phyloP scores from a whole-genome alignment of 345 rosid species.

The Aurinia saxatilis region DNA sequence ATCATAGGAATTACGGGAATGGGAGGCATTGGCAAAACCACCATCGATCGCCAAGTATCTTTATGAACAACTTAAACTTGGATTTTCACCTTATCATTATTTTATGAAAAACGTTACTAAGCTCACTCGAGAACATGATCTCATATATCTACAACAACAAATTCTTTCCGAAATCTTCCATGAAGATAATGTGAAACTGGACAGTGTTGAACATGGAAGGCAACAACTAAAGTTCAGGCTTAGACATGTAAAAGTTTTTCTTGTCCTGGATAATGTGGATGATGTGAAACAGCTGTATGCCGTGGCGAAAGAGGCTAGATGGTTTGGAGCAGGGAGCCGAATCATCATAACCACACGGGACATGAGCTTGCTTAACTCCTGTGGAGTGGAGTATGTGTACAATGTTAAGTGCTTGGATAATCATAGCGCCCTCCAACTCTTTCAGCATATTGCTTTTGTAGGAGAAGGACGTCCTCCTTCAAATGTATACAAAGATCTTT shows the following conservation, averaged over 20 bases:
- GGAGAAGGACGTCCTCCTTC: no score
- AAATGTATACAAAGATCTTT: no score
- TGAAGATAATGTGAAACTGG: background rate
- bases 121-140: background rate
- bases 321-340: slow-evolving; percentile 37
- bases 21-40: slow-evolving; percentile 31
- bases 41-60: slow-evolving; percentile 27
- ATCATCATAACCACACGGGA: no score
- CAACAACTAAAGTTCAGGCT: background rate
- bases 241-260: background rate
- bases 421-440: no score
- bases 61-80: slow-evolving; percentile 5
- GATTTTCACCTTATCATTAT: slow-evolving; percentile 8
- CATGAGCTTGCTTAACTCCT: slow-evolving; percentile 3
- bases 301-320: slow-evolving; percentile 29
- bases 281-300: slow-evolving; percentile 33
- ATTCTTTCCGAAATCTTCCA: background rate
- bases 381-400: background rate
- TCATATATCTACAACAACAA: background rate
- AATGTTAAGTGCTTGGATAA: background rate
- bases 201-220: no score
- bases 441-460: no score
- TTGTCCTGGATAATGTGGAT: slow-evolving; percentile 5
- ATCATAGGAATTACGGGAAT: slow-evolving; percentile 16
- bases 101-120: slow-evolving; percentile 19